phyloP scores from a whole-genome alignment of 2,329 filamentous ascomycete species.

The Albifimbria verrucaria region DNA sequence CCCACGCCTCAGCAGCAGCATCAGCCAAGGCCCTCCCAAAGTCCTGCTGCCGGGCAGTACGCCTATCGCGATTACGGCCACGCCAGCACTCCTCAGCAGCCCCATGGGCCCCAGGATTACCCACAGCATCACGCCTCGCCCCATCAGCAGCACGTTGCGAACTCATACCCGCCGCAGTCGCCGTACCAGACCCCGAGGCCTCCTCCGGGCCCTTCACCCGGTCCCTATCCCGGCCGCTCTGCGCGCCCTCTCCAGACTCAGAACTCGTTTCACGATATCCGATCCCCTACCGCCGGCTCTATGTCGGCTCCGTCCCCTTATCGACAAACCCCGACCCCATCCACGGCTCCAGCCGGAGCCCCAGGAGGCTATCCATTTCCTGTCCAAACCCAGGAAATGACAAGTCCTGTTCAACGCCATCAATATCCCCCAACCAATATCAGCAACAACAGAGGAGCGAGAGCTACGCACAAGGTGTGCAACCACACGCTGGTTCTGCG shows the following conservation, averaged over 20 bases:
- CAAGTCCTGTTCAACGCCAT: constrained; percentile 50
- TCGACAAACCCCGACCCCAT: constrained; percentile 45
- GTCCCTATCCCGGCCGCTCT: constrained; percentile 40
- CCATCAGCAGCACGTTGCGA: constrained; percentile 18
- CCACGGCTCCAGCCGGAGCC: constrained; percentile 32
- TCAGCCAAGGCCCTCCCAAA: constrained; percentile 31
- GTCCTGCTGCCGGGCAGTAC: constrained; percentile 37
- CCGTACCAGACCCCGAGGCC: constrained; percentile 26
- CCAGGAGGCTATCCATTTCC: constrained; percentile 52
- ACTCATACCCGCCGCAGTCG: constrained; percentile 28
- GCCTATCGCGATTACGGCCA: constrained; percentile 50
- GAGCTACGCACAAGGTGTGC: constrained; percentile 39
- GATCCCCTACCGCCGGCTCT: constrained; percentile 45
- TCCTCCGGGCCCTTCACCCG: constrained; percentile 31
- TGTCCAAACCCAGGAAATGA: constrained; percentile 36
- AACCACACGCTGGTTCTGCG: constrained; percentile 24
- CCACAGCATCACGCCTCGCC: constrained; percentile 43
- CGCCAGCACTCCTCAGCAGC: constrained; percentile 13
- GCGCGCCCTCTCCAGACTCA: constrained; percentile 45
- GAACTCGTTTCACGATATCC: constrained; percentile 41
- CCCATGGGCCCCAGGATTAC: constrained; percentile 35
- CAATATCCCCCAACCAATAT: constrained; percentile 45
- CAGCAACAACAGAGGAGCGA: constrained; percentile 43
- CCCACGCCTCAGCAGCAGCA: constrained; percentile 30
- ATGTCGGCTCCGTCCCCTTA: constrained; percentile 43